Base-by-base conservation (phyloP, 1,284 basidiomycete genomes). In the Tetrapyrgos nigripes region DNA sequence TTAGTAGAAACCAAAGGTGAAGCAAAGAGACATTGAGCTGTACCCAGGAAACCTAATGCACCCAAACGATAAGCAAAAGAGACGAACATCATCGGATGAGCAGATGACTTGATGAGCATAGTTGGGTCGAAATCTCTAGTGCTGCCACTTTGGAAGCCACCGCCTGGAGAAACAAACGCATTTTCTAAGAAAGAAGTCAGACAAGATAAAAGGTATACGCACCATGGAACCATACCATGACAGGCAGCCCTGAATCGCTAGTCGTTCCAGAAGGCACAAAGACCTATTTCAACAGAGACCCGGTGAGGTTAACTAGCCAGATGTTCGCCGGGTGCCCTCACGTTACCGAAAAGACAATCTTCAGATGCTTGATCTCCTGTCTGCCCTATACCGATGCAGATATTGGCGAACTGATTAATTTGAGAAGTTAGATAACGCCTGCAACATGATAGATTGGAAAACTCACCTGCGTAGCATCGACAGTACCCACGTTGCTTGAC, bases 331-430 rank as follows among this genome's bases (percentile, higher is more conserved):
- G 40, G 33, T 14, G 60, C 37, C 5, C 64, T 55, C 19, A 77
- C 78, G 58, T 79, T 79, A 45, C 71, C 74, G 52, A 77, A 78
- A 3, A 79, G 63, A 58, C 78, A 79, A 57, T 79, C 77, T 61
- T 79, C 78, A 13, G 74, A 72, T 23, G 29, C 69, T 69, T 40
- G 68, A 19, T 59, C 55, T 1, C 73, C 66, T 2, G 59, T 64
- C 19, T 40, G 37, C 19, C 37, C 37, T 9, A 40, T 40, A 17
- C 37, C 37, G 6, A 40, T 17, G 37, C 37, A 40, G 6, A 40
- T 40, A 40, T 40, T 40, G 8, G 37, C 37, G 19, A 40, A 40
- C 37, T 40, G 14, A 14, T 8, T n/a, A n/a, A n/a, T n/a, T n/a
- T n/a, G 31, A 8, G 14, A 8, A 33, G 31, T 33, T 33, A 14